Conservation (phyloP, 116 monocot genomes). For the Trichopus zeylanicus region DNA sequence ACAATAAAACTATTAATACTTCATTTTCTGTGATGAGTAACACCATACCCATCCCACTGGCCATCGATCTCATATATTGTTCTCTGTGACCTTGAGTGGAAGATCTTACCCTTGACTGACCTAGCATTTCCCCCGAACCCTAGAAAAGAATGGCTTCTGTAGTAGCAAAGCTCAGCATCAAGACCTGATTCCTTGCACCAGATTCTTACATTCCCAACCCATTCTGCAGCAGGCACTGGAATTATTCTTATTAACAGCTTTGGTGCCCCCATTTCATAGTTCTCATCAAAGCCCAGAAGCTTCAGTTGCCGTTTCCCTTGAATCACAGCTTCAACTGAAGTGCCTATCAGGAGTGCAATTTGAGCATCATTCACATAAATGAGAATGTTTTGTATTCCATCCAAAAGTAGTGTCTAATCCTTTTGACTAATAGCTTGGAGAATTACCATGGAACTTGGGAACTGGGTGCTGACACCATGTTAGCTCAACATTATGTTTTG, state of each 20-base stretch:
- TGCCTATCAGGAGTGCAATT: slow-evolving; percentile 26
- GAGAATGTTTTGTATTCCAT: too few relatives aligned
- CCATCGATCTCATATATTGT: slow-evolving; percentile 67
- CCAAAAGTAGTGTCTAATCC: too few relatives aligned
- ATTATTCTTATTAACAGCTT: slow-evolving; percentile 55
- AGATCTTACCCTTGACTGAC: slow-evolving; percentile 61
- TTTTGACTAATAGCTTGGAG: background rate
- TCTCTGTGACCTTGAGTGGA: slow-evolving; percentile 24
- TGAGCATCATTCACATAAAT: background rate
- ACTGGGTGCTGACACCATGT: slow-evolving; percentile 70
- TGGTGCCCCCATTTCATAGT: slow-evolving; percentile 69
- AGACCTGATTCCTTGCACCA: slow-evolving; percentile 56
- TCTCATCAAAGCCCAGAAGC: slow-evolving; percentile 47
- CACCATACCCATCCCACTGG: slow-evolving; percentile 66
- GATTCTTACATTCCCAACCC: slow-evolving; percentile 58
- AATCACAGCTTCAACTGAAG: slow-evolving; percentile 49
- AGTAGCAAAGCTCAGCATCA: slow-evolving; percentile 50
- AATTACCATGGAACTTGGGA: slow-evolving; percentile 67
- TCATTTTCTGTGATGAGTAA: background rate
- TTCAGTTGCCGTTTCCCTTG: slow-evolving; percentile 54
- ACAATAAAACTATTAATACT: background rate
- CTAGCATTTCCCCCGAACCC: slow-evolving; percentile 66
- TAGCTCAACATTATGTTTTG: slow-evolving; percentile 43
- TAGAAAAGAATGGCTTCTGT: slow-evolving; percentile 46
- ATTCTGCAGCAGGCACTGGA: slow-evolving; percentile 52